phyloP scores from a whole-genome alignment of 768 basidiomycete species.

The Pulveroboletus sp. region DNA sequence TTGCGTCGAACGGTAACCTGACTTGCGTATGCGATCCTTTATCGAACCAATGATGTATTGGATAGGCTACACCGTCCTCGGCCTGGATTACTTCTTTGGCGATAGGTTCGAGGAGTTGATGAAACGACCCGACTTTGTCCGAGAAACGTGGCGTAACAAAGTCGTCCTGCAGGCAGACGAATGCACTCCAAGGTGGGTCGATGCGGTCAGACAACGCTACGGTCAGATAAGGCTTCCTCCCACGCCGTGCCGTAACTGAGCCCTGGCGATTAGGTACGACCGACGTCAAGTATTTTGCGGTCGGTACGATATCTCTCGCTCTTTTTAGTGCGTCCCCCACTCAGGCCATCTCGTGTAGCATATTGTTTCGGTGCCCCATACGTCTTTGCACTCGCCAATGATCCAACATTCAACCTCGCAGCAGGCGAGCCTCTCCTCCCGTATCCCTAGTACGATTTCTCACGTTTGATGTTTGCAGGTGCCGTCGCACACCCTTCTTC shows the following conservation, averaged over 20 bases:
- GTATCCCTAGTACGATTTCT: background rate
- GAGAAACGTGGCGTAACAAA: conserved; percentile 40
- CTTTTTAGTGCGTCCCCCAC: background rate
- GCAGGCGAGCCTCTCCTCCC: conserved; percentile 40
- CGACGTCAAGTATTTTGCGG: conserved; percentile 41
- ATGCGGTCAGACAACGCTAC: conserved; percentile 45
- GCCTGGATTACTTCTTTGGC: conserved; percentile 62
- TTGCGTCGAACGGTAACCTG: conserved; percentile 54
- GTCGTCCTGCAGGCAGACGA: conserved; percentile 35
- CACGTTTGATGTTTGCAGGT: conserved; percentile 27
- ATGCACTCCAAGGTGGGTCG: conserved; percentile 48
- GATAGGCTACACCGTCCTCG: conserved; percentile 48
- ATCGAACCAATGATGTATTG: background rate
- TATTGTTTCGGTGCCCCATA: conserved; percentile 59
- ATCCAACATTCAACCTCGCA: conserved; percentile 36
- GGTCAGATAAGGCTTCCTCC: conserved; percentile 30
- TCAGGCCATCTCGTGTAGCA: conserved; percentile 30
- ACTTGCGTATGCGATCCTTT: background rate
- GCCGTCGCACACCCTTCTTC: conserved; percentile 55
- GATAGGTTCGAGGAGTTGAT: conserved; percentile 44
- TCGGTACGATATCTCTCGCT: conserved; percentile 32
- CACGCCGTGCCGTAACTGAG: conserved; percentile 9
- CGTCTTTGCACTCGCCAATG: conserved; percentile 43
- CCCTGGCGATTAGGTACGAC: conserved; percentile 5
- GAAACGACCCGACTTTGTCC: conserved; percentile 36